Evolutionary conservation across 108 stramenopile genomes (phyloP).

Genomic region (Nitzschia sp.): DNA sequence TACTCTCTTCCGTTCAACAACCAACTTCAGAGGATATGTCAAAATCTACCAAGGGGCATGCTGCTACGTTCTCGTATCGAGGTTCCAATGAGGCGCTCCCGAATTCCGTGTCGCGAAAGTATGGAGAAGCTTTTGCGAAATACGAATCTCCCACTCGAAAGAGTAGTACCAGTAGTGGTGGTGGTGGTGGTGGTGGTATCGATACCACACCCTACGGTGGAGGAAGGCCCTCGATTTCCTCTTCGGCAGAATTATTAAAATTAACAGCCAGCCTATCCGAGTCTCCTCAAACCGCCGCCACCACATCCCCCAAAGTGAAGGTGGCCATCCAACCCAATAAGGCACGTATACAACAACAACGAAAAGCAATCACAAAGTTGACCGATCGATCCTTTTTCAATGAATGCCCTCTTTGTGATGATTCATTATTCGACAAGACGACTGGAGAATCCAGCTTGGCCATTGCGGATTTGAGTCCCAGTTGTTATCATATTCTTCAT

Average conservation of each 20-base stretch:
- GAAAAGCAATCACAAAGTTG: constrained; percentile 4
- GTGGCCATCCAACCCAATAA: background rate
- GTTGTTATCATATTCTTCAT: constrained; percentile 32
- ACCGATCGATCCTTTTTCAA: constrained; percentile 21
- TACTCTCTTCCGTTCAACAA: constrained; percentile 22
- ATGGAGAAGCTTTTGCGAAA: background rate
- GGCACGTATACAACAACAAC: constrained; percentile 4
- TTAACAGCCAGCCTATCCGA: background rate
- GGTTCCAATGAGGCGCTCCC: background rate
- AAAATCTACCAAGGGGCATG: background rate
- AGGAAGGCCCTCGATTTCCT: background rate
- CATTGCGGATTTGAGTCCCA: constrained; percentile 27
- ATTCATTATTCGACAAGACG: constrained; percentile 18
- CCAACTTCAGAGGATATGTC: background rate
- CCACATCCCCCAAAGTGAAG: background rate
- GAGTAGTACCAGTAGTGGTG: background rate
- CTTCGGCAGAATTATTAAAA: background rate
- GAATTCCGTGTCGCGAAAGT: background rate
- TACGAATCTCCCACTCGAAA: background rate
- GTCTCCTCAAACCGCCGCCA: background rate
- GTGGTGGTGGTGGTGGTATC: too few relatives aligned
- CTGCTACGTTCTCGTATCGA: background rate
- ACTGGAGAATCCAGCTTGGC: constrained; percentile 19
- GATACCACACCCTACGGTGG: background rate
- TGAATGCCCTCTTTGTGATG: constrained; percentile 34